Conservation (phyloP, 176 grass and related monocot genomes). For the Alloteropsis semialata region DNA sequence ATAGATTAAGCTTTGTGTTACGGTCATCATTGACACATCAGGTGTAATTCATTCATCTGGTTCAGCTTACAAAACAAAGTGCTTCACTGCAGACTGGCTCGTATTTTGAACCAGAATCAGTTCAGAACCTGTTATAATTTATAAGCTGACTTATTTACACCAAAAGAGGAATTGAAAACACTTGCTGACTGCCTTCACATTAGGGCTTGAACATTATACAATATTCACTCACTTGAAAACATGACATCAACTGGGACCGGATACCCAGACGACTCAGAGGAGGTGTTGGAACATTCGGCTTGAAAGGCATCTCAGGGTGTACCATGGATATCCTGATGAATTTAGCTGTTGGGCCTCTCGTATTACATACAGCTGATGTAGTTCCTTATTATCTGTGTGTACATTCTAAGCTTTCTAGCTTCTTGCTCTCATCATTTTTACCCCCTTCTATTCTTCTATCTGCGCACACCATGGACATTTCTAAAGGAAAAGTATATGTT, state of each 20-base stretch:
- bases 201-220: background rate
- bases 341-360: background rate
- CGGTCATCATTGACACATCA: background rate
- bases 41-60: background rate
- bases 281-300: background rate
- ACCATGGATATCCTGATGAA: background rate
- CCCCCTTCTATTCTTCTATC: background rate
- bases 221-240: background rate
- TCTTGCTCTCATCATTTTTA: background rate
- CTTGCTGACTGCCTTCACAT: background rate
- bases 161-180: background rate
- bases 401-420: background rate
- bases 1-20: background rate
- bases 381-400: background rate
- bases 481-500: background rate
- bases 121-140: background rate
- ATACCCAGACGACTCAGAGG: background rate
- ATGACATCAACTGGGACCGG: background rate
- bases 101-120: background rate
- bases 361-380: background rate
- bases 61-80: background rate
- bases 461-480: background rate
- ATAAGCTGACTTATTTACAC: background rate
- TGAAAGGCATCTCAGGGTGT: background rate
- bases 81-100: background rate